Evolutionary conservation across 2,329 filamentous ascomycete genomes (phyloP), one percentile per base, ranked within the genome.

Genomic region (Arthroderma uncinatum): DNA sequence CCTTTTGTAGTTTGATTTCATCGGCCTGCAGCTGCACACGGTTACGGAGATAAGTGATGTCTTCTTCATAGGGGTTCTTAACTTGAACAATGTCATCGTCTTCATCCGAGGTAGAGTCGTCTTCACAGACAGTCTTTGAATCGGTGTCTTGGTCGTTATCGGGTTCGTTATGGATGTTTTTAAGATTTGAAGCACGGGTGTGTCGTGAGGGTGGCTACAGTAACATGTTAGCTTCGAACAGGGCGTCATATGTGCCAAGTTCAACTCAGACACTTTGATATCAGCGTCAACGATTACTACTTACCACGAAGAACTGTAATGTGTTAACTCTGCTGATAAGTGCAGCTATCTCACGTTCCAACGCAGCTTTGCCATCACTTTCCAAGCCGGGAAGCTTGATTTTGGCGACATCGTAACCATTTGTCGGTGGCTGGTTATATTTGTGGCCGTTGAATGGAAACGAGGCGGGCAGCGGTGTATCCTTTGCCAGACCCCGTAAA

Each of bases 1-100:
- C 83, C 65, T 87, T 87, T 71, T 95, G 91, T 65, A 82, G 87
- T 71, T 89, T 85, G 65, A 96, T 90, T 68, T 95, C 83, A 71
- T 94, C 90, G 58, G 91, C 91, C 75, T 97, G 90, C 70, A 91
- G 89, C 69, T 94, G 88, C 62, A 97, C 86, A 73, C 95, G 89
- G 66, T 95, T 90, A 66, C 87, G 86, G 63, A 96, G 79, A 62
- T 88, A 87, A 71, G 86, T 84, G 65, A 95, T 85, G 70, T 92
- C 87, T 74, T 92, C 86, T 68, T 90, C 86, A 64, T 84, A 88
- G 40, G 69, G 66, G 88, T 81, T 66, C 82, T 75, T 73, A 76
- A 67, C 70, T 65, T 74, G 65, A 64, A 79, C 65, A 62, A 72
- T 67, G 50, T 74, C 71, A 58, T 74, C 74, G 59, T 71, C 73